Evolutionary conservation across 345 rosid genomes (phyloP), one percentile per base, ranked within the genome.

Genomic region (Arabidopsis suecica): DNA sequence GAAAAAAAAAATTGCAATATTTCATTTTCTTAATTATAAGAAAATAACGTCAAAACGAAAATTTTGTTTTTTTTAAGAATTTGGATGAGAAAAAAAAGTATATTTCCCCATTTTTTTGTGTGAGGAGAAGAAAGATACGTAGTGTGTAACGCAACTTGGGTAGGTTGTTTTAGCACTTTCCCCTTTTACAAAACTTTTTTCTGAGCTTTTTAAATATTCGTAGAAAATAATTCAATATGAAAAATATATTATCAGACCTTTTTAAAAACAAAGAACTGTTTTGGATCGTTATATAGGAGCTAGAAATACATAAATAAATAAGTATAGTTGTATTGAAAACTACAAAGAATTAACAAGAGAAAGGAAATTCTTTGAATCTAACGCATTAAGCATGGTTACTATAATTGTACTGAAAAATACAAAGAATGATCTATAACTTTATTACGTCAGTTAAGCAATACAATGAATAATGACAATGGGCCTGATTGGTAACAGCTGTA

Each of bases 141-240:
- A 67, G 70, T 72, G 78, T 78, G 78, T 67, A 73, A 78, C 78
- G 81, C 81, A 78, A 73, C 81, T 73, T 78, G 81, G 65, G 70
- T 72, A 78, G 74, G 78, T 78, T 78, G 81, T 78, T 78, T 78
- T 53, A 72, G 78, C 81, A 72, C 74, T 78, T 78, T 67, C 70
- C 20, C 44, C 70, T 72, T 72, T 78, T 48, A 44, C 50, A 48
- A 45, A 56, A 30, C 54, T 6, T 64, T 61, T 76, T 78, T 47
- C 37, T 32, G 12, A 34, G 20, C 80, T 64, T 64, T 71, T 69
- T 34, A 33, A 44, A 64, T 77, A 64, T 65, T 77, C 68, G 38
- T 18, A 40, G 2, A 50, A 58, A 71, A 9, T 38, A 58, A 41
- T 64, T 55, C 1, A 55, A 42, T 22, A 64, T 40, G 9, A 49